Evolutionary conservation across 2,329 filamentous ascomycete species (phyloP).

Genomic region (Calonectria hawksworthii): DNA sequence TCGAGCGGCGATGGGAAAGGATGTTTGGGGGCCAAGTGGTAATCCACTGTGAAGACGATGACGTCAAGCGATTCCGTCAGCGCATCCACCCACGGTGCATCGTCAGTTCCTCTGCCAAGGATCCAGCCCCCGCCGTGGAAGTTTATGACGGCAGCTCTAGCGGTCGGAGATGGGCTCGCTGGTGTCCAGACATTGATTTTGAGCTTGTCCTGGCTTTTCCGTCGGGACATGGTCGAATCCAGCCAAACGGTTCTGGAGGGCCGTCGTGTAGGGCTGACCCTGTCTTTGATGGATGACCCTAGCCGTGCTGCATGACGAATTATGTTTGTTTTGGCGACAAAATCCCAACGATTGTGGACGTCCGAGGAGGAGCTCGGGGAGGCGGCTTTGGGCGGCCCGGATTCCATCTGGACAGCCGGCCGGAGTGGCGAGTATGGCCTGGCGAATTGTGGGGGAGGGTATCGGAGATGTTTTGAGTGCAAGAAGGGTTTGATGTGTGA

Average conservation of each 20-base stretch:
- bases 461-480: too few relatives aligned
- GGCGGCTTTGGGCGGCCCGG: not conserved
- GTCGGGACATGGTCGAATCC: not conserved
- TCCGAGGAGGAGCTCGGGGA: too few relatives aligned
- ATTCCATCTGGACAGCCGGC: not conserved
- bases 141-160: not conserved
- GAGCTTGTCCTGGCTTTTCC: not conserved
- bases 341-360: not conserved
- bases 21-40: not conserved
- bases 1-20: not conserved
- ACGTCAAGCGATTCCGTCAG: not conserved
- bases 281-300: not conserved
- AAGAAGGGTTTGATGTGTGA: too few relatives aligned
- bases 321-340: not conserved
- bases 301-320: not conserved
- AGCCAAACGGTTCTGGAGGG: not conserved
- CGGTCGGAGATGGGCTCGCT: not conserved
- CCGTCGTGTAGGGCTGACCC: not conserved
- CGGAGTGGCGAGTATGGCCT: not conserved
- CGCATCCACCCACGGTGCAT: not conserved
- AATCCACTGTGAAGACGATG: conserved; percentile 1
- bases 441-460: not conserved
- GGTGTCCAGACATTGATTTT: not conserved
- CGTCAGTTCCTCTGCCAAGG: not conserved
- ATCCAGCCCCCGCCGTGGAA: conserved; percentile 1